Conservation (phyloP, 2,329 filamentous ascomycete species). For the Aspergillus sp. region DNA sequence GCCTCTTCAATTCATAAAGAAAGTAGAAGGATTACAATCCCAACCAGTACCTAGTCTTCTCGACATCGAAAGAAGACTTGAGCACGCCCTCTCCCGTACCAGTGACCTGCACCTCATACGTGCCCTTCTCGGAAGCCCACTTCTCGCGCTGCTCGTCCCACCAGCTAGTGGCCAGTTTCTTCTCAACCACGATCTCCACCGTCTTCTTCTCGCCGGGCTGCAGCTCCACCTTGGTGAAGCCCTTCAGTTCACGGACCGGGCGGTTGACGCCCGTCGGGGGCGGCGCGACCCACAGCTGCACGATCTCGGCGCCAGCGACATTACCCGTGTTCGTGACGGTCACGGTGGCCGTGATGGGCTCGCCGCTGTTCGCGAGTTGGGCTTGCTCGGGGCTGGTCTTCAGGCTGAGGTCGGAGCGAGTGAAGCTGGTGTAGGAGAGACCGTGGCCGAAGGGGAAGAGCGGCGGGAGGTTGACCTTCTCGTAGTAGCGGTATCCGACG, state of each 20-base stretch:
- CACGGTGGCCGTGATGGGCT: constrained; percentile 49
- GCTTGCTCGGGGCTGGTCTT: constrained; percentile 24
- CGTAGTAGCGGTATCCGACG: constrained; percentile 78
- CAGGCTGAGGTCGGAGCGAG: constrained; percentile 49
- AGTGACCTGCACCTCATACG: constrained; percentile 63
- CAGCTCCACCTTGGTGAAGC: constrained; percentile 64
- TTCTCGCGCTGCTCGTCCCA: constrained; percentile 67
- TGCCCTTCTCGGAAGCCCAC: constrained; percentile 67
- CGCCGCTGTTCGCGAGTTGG: constrained; percentile 41
- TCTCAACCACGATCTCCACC: constrained; percentile 56
- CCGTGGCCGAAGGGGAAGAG: constrained; percentile 80
- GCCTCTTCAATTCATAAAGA: no score
- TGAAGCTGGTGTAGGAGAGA: constrained; percentile 73
- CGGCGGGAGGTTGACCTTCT: constrained; percentile 63
- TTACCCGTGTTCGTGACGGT: constrained; percentile 55
- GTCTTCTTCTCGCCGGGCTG: constrained; percentile 58
- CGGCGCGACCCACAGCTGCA: constrained; percentile 55
- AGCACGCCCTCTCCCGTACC: constrained; percentile 55
- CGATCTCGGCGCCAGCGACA: constrained; percentile 53
- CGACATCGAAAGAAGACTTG: constrained; percentile 55
- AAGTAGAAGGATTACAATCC: constrained; percentile 49
- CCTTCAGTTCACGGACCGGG: constrained; percentile 63
- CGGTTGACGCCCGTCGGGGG: constrained; percentile 52
- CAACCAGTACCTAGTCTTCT: constrained; percentile 66
- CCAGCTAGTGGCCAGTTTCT: constrained; percentile 67